Base-by-base conservation (phyloP, 1,284 basidiomycete species). In the Papiliotrema nemorosa region DNA sequence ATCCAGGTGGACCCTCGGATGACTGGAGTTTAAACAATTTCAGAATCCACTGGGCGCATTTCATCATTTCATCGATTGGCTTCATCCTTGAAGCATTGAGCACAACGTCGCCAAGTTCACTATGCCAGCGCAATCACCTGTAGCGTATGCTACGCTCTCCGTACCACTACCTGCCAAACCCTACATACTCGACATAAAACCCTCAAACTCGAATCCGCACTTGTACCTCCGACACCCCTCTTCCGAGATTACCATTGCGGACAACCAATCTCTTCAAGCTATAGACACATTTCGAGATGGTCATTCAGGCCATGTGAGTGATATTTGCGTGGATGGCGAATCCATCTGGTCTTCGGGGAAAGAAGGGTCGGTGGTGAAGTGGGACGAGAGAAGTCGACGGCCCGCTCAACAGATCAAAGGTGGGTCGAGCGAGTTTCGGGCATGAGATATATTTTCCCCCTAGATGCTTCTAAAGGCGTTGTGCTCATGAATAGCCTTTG, bases 181-280 rank as follows among this genome's bases (percentile, higher is more conserved):
- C 12, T 73, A 73, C 57, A 73, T 75, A 49, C 61, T 72, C 36
- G 62, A 60, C 29, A 71, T 75, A 52, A 67, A 59, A 36, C 73
- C 72, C 9, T 65, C 70, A 1, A 52, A 64, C 14, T 50, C 59
- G 6, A 60, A 62, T 3, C 60, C 64, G 34, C 70, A 71, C 49
- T 63, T 75, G 34, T 55, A 73, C 39, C 69, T 75, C 33, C 64
- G 66, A 13, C 71, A 75, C 44, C 70, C 70, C 1, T 62, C 66
- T 2, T 38, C 67, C 3, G 57, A 63, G 9, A 50, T 74, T 14
- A 67, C 70, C 9, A 50, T 75, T 35, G 64, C 64, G 41, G 74
- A 75, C 55, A 62, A 60, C 31, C 68, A 73, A 57, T 68, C 66
- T 0, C 61, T 75, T 3, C 64, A 70, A 39, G 44, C 59, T 12